A percentile compares a stretch with the other conserved stretches of the same genome.
These are phyloP conservation scores for Solanum bulbocastanum DNA, from an alignment of 257 asterid species.

Conservation along the genomic window DNA sequence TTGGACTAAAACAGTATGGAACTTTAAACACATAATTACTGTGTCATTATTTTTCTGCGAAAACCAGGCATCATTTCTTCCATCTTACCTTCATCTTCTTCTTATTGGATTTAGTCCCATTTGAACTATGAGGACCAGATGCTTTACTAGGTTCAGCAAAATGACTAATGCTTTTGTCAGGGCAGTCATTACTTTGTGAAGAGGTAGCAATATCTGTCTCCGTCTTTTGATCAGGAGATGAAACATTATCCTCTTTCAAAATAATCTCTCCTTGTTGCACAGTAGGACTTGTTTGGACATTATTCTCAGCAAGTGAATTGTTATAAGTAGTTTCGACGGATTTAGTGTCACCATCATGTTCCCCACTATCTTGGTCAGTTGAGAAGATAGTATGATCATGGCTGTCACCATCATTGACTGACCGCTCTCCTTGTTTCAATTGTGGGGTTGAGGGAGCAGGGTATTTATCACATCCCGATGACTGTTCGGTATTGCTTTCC, in stretches of 20 bases:
- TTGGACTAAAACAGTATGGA: not conserved
- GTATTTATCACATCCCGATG: constrained; percentile 24
- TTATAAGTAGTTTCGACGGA: constrained; percentile 36
- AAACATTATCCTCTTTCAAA: constrained; percentile 20
- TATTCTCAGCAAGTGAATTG: constrained; percentile 17
- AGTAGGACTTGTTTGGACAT: constrained; percentile 1
- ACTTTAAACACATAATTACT: not conserved
- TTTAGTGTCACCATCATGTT: constrained; percentile 37
- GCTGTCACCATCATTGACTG: constrained; percentile 20
- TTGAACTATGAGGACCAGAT: constrained; percentile 8
- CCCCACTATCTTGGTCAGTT: constrained; percentile 14
- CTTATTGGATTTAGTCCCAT: constrained; percentile 24
- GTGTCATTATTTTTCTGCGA: not conserved
- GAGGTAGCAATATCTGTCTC: not conserved
- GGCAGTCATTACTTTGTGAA: constrained; percentile 4
- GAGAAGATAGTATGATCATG: constrained; percentile 28
- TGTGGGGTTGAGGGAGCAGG: constrained; percentile 51
- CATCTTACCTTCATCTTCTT: constrained; percentile 31
- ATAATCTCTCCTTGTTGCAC: not conserved
- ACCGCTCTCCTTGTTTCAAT: constrained; percentile 27
- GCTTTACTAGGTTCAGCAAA: constrained; percentile 11
- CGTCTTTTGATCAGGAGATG: constrained; percentile 1
- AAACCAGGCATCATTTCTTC: not conserved
- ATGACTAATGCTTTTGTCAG: not conserved
- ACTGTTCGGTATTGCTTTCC: constrained; percentile 9